These are phyloP conservation scores for Apiotrichum brassicae DNA, from an alignment of 1,284 basidiomycete species.

Conservation along the genomic window DNA sequence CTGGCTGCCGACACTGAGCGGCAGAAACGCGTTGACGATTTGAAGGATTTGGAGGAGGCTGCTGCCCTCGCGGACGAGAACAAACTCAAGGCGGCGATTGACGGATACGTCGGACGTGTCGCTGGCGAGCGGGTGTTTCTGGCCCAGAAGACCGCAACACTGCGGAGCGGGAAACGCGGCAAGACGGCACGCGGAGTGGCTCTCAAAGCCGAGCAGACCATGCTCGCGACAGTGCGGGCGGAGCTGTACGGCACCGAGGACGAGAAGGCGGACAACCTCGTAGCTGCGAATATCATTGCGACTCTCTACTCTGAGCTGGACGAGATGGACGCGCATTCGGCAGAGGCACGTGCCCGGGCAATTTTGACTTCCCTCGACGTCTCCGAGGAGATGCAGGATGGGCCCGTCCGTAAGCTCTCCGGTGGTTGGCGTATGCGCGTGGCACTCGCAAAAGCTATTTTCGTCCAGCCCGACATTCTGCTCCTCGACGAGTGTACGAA, in stretches of 20 bases:
- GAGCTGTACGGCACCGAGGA: constrained; percentile 3
- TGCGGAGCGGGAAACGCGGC: constrained; percentile 15
- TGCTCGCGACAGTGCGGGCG: constrained; percentile 7
- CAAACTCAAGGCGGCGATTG: neutral
- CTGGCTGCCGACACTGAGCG: constrained; percentile 6
- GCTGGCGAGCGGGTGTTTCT: constrained; percentile 7
- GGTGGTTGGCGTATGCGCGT: constrained; percentile 67
- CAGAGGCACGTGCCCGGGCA: constrained; percentile 55
- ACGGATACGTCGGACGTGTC: constrained; percentile 3
- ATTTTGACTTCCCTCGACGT: constrained; percentile 60
- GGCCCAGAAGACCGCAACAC: constrained; percentile 16
- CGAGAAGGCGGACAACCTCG: neutral
- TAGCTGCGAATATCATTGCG: constrained; percentile 60
- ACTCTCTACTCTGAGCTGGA: constrained; percentile 32
- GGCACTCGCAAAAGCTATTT: constrained; percentile 48
- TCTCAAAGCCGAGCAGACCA: constrained; percentile 14
- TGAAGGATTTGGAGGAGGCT: constrained; percentile 6
- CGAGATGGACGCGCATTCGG: constrained; percentile 47
- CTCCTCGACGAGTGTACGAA: constrained; percentile 49
- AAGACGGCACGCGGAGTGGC: constrained; percentile 17
- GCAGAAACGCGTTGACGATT: constrained; percentile 7
- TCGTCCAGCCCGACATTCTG: constrained; percentile 48
- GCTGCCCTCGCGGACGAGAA: neutral
- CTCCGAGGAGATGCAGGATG: constrained; percentile 51
- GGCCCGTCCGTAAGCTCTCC: constrained; percentile 53